These are phyloP conservation scores for Scleroderma citrinum DNA, from an alignment of 768 basidiomycete species.

Conservation along the genomic window DNA sequence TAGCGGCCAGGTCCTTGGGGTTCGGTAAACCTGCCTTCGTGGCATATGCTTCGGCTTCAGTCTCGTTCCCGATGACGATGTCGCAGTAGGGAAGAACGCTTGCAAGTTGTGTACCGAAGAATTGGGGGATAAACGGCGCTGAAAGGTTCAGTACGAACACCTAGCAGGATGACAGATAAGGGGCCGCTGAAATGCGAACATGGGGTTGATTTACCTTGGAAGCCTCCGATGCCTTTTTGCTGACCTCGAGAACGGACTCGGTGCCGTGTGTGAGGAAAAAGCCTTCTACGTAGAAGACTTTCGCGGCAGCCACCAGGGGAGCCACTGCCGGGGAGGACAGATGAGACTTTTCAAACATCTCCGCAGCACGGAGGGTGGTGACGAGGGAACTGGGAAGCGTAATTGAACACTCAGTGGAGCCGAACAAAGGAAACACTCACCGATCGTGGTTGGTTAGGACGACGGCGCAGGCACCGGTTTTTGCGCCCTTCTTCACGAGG, in stretches of 20 bases:
- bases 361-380: conserved; percentile 85
- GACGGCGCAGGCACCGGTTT: conserved; percentile 96
- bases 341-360: conserved; percentile 81
- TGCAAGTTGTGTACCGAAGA: conserved; percentile 80
- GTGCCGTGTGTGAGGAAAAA: conserved; percentile 96
- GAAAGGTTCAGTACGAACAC: conserved; percentile 91
- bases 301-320: conserved; percentile 70
- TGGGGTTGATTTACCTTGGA: conserved; percentile 73
- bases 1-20: conserved; percentile 55
- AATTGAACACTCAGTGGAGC: neutral
- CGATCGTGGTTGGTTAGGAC: conserved; percentile 90
- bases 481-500: conserved; percentile 77
- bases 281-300: conserved; percentile 91
- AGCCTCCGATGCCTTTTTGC: conserved; percentile 66
- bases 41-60: conserved; percentile 88
- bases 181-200: neutral
- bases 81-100: conserved; percentile 81
- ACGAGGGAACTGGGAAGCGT: conserved; percentile 67
- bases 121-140: conserved; percentile 94
- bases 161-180: conserved; percentile 37
- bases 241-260: conserved; percentile 62
- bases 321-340: conserved; percentile 71
- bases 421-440: conserved; percentile 34
- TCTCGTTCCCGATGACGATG: conserved; percentile 93
- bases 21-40: conserved; percentile 61